Base-by-base conservation (phyloP, 345 rosid species). In the Gossypium longicalyx region DNA sequence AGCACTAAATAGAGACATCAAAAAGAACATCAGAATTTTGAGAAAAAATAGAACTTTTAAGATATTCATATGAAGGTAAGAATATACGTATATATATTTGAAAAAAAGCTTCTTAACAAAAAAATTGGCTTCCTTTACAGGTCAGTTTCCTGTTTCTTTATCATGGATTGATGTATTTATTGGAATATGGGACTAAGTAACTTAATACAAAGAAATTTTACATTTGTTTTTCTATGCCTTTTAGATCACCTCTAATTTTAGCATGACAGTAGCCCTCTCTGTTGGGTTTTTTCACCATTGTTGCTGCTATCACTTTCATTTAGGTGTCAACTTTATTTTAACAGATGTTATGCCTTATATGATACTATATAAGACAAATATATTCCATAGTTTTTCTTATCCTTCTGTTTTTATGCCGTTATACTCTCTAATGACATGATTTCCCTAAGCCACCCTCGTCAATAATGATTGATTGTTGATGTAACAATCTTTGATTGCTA, bases 51-150 rank as follows among this genome's bases (percentile, higher is more conserved):
- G n/a, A n/a, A n/a, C n/a, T n/a, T n/a, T n/a, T n/a, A n/a, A n/a
- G n/a, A n/a, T n/a, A n/a, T n/a, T n/a, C n/a, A n/a, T n/a, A n/a
- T n/a, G n/a, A n/a, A n/a, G n/a, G n/a, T n/a, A n/a, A n/a, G n/a
- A n/a, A n/a, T n/a, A n/a, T n/a, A n/a, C n/a, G n/a, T n/a, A n/a
- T n/a, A n/a, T n/a, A n/a, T n/a, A n/a, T n/a, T n/a, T n/a, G n/a
- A n/a, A n/a, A n/a, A n/a, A n/a, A n/a, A n/a, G n/a, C n/a, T n/a
- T n/a, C n/a, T n/a, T n/a, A n/a, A n/a, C n/a, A n/a, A n/a, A n/a
- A n/a, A n/a, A n/a, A n/a, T n/a, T n/a, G n/a, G 72, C 44, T 69
- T 69, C 72, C 16, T 69, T 69, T 69, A 25, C 59, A 69, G 72
- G 72, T 69, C 45, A 69, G 72, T 51, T 69, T 27, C 45, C 45